Percentiles rank a stretch among this genome's conserved stretches.
phyloP scores from a whole-genome alignment of 352 stramenopile species.

The Phytophthora colocasiae region DNA sequence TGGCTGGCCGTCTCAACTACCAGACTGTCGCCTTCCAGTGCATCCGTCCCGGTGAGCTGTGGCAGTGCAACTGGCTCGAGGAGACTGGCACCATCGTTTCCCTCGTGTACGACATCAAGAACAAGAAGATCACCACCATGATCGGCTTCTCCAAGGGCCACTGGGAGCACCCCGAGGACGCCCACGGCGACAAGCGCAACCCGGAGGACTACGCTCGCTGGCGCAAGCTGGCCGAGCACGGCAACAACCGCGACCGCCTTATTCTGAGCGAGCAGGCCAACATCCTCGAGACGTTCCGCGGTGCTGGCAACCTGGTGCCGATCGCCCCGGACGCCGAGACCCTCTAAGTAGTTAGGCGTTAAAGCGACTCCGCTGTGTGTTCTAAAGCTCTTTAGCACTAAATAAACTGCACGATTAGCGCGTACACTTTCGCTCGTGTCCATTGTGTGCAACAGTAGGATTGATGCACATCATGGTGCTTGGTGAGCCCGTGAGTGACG shows the following conservation, averaged over 20 bases:
- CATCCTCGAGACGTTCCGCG: slow-evolving; percentile 52
- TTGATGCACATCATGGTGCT: slow-evolving; percentile 1
- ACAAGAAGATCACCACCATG: slow-evolving; percentile 63
- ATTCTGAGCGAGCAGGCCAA: slow-evolving; percentile 59
- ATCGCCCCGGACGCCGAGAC: slow-evolving; percentile 56
- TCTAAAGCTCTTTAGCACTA: slow-evolving; percentile 28
- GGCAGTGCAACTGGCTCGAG: slow-evolving; percentile 72
- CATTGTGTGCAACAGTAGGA: neutral
- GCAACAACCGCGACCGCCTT: slow-evolving; percentile 56
- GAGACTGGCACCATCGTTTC: slow-evolving; percentile 62
- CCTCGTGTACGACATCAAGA: slow-evolving; percentile 60
- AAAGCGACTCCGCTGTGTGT: slow-evolving; percentile 9
- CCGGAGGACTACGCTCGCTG: slow-evolving; percentile 58
- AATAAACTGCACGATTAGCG: slow-evolving; percentile 36
- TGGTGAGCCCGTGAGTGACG: slow-evolving; percentile 23
- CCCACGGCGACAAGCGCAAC: slow-evolving; percentile 69
- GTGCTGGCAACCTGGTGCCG: slow-evolving; percentile 52
- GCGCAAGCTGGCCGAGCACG: slow-evolving; percentile 55
- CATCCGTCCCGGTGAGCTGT: slow-evolving; percentile 62
- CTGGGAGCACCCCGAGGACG: slow-evolving; percentile 53
- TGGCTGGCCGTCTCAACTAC: slow-evolving; percentile 65
- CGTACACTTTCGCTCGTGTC: slow-evolving; percentile 4
- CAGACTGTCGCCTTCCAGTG: slow-evolving; percentile 66
- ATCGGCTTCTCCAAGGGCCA: slow-evolving; percentile 64
- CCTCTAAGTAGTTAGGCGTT: slow-evolving; percentile 32